These are phyloP conservation scores for Fomitopsis schrenkii DNA, from an alignment of 1,284 basidiomycete species.

Conservation along the genomic window DNA sequence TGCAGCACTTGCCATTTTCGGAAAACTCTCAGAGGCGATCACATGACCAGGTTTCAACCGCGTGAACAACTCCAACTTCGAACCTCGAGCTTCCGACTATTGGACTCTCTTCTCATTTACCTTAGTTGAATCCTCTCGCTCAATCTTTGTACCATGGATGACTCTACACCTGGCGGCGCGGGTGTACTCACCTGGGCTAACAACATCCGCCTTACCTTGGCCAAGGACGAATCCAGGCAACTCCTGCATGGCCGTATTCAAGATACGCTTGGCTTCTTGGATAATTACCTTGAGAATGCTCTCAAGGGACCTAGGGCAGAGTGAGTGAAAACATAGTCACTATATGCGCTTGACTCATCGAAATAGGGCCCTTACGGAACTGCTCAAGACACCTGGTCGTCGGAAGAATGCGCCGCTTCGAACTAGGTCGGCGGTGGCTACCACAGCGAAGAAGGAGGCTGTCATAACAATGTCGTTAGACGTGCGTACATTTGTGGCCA, in stretches of 20 bases:
- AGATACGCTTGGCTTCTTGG: conserved; percentile 70
- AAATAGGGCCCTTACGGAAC: conserved; percentile 63
- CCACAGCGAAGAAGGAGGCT: conserved; percentile 42
- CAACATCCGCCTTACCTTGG: conserved; percentile 62
- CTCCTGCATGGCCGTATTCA: conserved; percentile 70
- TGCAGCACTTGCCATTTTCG: too few species aligned
- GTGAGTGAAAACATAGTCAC: conserved; percentile 32
- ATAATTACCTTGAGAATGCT: conserved; percentile 73
- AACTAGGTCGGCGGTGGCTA: conserved; percentile 38
- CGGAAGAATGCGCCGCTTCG: conserved; percentile 54
- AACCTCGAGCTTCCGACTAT: too few species aligned
- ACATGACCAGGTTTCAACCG: too few species aligned
- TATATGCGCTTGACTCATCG: neutral
- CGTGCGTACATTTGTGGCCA: conserved; percentile 31
- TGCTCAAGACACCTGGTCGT: conserved; percentile 79
- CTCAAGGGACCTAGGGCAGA: conserved; percentile 59
- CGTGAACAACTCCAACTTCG: too few species aligned
- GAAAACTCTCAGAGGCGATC: too few species aligned
- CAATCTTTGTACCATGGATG: conserved; percentile 15
- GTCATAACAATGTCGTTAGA: conserved; percentile 39
- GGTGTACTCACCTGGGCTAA: conserved; percentile 58
- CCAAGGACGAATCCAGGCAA: conserved; percentile 64
- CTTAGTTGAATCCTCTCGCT: too few species aligned
- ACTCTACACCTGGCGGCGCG: conserved; percentile 19
- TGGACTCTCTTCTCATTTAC: too few species aligned